Evolutionary conservation across 192 early-diverging fungal genomes (phyloP), one percentile per base, ranked within the genome.

Genomic region (Pilaira anomala): DNA sequence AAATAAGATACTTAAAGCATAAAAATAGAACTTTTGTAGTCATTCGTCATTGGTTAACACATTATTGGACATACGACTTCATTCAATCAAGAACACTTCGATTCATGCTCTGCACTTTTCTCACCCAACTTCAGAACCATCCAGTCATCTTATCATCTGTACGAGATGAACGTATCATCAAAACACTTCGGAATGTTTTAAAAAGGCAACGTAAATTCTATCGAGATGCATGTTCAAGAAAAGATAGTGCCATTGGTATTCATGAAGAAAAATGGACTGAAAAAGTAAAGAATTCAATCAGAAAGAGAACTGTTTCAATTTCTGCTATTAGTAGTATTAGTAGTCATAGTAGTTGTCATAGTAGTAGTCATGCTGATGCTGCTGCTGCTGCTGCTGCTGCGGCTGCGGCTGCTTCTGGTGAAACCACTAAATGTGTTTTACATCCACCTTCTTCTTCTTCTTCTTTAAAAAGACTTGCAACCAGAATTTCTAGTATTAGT

Each of bases 21-120:
- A 14, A 24, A 25, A n/a, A n/a, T 57, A 82, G 80, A 29, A 75
- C 79, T 0, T 84, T 84, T 57, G 79, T 79, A 29, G 83, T 82
- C 0, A 54, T 84, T 33, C 74, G 80, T 5, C 72, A 80, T 59
- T 84, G 83, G 83, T 67, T 84, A 26, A 75, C 72, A 25, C 75
- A 77, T 49, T 80, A 82, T 42, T 84, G 77, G 59, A 51, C 60
- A 14, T 66, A 79, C 24, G 83, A 84, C 36, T 84, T 84, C 48
- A 66, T 69, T 33, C 52, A 58, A 1, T 79, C 77, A 63, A 68
- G 75, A 25, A 66, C 76, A 5, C 60, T 83, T 1, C 72, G 82
- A n/a, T 80, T 78, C 40, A 73, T 76, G 19, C 70, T 81, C 52
- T 76, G 69, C 0, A 76, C 71, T 18, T 80, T 77, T 49, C 40